phyloP scores from a whole-genome alignment of 2,329 filamentous ascomycete species.

The Nemania sp. region DNA sequence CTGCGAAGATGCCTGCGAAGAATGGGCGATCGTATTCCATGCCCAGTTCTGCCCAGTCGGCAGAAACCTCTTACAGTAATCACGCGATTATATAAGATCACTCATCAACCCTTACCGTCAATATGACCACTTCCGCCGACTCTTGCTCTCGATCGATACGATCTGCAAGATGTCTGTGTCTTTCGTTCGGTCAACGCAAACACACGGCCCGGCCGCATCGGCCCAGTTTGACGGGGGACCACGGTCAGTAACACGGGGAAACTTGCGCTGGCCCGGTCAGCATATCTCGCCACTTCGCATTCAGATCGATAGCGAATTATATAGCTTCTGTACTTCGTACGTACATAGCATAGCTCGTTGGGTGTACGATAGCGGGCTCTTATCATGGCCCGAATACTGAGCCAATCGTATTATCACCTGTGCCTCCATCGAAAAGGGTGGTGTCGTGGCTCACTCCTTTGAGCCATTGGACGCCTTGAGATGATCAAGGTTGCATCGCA shows the following conservation, averaged over 20 bases:
- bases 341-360: too few relatives aligned
- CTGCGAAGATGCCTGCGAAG: too few relatives aligned
- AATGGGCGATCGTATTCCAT: too few relatives aligned
- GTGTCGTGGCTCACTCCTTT: background rate
- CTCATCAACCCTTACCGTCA: conserved; percentile 13
- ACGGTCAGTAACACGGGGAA: background rate
- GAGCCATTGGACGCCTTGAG: background rate
- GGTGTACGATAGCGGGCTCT: conserved; percentile 13
- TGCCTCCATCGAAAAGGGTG: background rate
- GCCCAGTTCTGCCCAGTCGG: background rate
- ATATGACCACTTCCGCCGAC: background rate
- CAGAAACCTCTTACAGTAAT: conserved; percentile 22
- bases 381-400: background rate
- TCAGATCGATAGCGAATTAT: background rate
- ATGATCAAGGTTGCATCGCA: conserved; percentile 16
- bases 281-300: background rate
- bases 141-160: background rate
- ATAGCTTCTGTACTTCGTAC: too few relatives aligned
- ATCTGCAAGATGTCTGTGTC: background rate
- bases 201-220: too few relatives aligned
- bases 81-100: conserved; percentile 24
- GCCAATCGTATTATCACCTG: background rate
- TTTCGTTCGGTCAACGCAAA: too few relatives aligned
- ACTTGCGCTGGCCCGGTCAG: background rate
- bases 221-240: too few relatives aligned